These are phyloP conservation scores for Salix udensis DNA, from an alignment of 345 rosid genomes.

Conservation along the genomic window DNA sequence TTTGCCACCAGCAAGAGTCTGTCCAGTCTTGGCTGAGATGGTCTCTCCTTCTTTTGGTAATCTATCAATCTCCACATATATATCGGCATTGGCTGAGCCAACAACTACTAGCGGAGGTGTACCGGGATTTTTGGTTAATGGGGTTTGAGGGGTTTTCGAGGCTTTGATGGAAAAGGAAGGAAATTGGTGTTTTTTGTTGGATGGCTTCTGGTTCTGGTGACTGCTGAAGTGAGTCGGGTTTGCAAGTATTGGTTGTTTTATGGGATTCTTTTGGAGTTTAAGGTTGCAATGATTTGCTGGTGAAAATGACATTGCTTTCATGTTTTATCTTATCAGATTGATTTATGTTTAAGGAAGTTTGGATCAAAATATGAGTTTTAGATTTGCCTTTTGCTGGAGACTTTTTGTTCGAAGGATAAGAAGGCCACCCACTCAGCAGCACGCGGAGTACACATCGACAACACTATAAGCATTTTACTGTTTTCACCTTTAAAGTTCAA, in stretches of 20 bases:
- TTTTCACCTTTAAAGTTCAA: too few species aligned
- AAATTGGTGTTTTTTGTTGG: background rate
- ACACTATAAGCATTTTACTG: too few species aligned
- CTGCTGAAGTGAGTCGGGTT: constrained; percentile 8
- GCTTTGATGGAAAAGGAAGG: constrained; percentile 12
- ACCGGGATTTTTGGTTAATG: background rate
- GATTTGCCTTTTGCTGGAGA: too few species aligned
- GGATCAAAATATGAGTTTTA: too few species aligned
- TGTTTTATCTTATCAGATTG: background rate
- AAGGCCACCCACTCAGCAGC: too few species aligned
- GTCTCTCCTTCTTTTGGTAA: constrained; percentile 79
- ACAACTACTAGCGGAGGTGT: constrained; percentile 73
- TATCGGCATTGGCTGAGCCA: constrained; percentile 87
- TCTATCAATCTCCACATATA: constrained; percentile 79
- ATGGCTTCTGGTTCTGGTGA: constrained; percentile 8
- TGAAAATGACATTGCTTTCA: constrained; percentile 13
- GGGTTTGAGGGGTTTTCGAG: constrained; percentile 7
- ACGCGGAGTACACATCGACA: too few species aligned
- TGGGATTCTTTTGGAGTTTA: background rate
- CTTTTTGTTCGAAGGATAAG: too few species aligned
- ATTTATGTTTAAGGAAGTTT: too few species aligned
- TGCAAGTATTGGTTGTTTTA: background rate
- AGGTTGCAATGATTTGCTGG: constrained; percentile 7
- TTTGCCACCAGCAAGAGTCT: constrained; percentile 84
- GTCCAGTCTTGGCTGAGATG: constrained; percentile 66